These are phyloP conservation scores for Didymella keratinophila DNA, from an alignment of 2,329 filamentous ascomycete genomes.

Conservation along the genomic window DNA sequence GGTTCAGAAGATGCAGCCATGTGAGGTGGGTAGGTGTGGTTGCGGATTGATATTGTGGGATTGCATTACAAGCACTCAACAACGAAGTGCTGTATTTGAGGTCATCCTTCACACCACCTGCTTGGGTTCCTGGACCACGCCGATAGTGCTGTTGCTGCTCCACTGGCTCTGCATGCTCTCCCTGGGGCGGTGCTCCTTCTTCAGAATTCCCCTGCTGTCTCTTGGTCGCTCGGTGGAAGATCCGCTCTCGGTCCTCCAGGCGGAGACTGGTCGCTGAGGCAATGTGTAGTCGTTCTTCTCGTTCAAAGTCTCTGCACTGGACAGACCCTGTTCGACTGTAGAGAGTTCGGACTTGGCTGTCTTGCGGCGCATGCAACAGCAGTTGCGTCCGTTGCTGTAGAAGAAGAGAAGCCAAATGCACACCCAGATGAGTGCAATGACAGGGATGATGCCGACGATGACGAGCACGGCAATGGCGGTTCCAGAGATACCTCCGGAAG, in stretches of 20 bases:
- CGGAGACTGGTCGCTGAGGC: constrained; percentile 21
- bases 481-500: constrained; percentile 25
- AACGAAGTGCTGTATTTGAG: neutral
- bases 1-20: neutral
- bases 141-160: constrained; percentile 27
- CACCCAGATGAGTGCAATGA: constrained; percentile 34
- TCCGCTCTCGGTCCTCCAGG: constrained; percentile 26
- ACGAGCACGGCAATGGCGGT: constrained; percentile 37
- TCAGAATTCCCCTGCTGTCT: constrained; percentile 14
- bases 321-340: constrained; percentile 8
- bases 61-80: neutral
- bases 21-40: neutral
- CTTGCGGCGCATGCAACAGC: constrained; percentile 37
- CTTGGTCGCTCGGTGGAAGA: constrained; percentile 18
- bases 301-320: constrained; percentile 19
- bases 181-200: constrained; percentile 18
- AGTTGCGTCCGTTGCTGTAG: constrained; percentile 34
- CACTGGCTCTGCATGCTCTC: constrained; percentile 25
- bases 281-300: constrained; percentile 27
- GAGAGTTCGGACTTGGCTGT: constrained; percentile 16
- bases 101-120: constrained; percentile 28
- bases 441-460: constrained; percentile 35
- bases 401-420: constrained; percentile 41
- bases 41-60: neutral
- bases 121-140: constrained; percentile 32